Evolutionary conservation across 2,329 filamentous ascomycete species (phyloP).

Genomic region (Penicillium capsulatum): DNA sequence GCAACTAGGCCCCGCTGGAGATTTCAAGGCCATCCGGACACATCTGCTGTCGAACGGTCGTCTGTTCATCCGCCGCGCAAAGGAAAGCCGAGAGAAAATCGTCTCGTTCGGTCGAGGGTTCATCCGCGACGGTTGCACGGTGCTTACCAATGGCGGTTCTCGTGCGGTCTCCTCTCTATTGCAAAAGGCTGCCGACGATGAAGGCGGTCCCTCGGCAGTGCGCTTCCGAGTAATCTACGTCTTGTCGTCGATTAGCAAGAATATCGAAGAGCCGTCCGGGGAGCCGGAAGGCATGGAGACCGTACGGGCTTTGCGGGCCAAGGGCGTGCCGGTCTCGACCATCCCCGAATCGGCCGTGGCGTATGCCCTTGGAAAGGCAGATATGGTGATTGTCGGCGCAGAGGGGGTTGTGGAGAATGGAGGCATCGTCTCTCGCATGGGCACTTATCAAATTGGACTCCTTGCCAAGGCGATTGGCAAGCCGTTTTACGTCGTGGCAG

Average conservation of each 20-base stretch:
- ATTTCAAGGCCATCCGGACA: slow-evolving; percentile 77
- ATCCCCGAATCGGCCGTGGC: slow-evolving; percentile 73
- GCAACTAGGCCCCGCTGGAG: slow-evolving; percentile 50
- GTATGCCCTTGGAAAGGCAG: slow-evolving; percentile 71
- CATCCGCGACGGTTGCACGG: slow-evolving; percentile 69
- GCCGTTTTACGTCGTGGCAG: slow-evolving; percentile 84
- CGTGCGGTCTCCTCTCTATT: slow-evolving; percentile 77
- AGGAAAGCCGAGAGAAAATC: slow-evolving; percentile 78
- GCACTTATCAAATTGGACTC: slow-evolving; percentile 79
- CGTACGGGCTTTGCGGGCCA: slow-evolving; percentile 65
- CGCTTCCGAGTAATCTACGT: slow-evolving; percentile 83
- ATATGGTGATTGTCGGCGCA: slow-evolving; percentile 62
- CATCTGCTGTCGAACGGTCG: slow-evolving; percentile 82
- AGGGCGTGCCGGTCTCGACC: slow-evolving; percentile 76
- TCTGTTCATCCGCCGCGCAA: slow-evolving; percentile 80
- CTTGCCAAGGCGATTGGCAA: slow-evolving; percentile 69
- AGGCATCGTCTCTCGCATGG: slow-evolving; percentile 83
- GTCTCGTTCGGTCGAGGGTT: slow-evolving; percentile 74
- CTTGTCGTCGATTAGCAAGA: slow-evolving; percentile 39
- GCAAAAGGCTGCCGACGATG: slow-evolving; percentile 65
- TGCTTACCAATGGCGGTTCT: slow-evolving; percentile 88
- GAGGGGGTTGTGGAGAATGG: slow-evolving; percentile 94
- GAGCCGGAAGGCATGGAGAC: slow-evolving; percentile 64
- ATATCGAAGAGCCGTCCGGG: slow-evolving; percentile 25
- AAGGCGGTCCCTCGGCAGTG: slow-evolving; percentile 52